These are phyloP conservation scores for Solanum stenotomum DNA, from an alignment of 257 asterid genomes.

Conservation along the genomic window DNA sequence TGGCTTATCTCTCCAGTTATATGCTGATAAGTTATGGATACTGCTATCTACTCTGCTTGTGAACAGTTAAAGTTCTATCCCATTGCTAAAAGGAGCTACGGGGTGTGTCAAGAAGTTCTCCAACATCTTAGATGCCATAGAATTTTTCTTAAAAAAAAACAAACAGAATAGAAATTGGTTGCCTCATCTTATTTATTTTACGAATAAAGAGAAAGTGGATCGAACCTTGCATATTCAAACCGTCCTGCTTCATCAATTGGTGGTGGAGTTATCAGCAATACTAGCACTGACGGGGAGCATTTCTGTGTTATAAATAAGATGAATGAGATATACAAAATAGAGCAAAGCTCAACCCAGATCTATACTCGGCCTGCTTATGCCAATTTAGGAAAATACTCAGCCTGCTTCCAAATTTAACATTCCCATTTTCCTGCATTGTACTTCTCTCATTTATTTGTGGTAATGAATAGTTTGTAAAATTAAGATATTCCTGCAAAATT, in stretches of 20 bases:
- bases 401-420: background rate
- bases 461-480: background rate
- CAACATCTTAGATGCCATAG: background rate
- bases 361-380: background rate
- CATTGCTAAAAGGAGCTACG: background rate
- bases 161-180: background rate
- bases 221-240: conserved; percentile 60
- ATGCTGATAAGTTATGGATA: background rate
- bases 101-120: background rate
- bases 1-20: background rate
- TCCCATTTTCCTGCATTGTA: background rate
- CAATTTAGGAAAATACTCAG: background rate
- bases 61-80: background rate
- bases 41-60: background rate
- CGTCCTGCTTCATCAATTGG: conserved; percentile 79
- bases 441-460: background rate
- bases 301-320: conserved; percentile 27
- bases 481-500: background rate
- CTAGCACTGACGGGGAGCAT: conserved; percentile 43
- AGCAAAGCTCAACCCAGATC: background rate
- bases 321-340: conserved; percentile 7
- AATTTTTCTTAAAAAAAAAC: background rate
- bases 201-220: background rate
- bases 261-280: conserved; percentile 83
- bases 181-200: background rate